phyloP scores from a whole-genome alignment of 208 protist genomes.

The Leishmania tarentolae region DNA sequence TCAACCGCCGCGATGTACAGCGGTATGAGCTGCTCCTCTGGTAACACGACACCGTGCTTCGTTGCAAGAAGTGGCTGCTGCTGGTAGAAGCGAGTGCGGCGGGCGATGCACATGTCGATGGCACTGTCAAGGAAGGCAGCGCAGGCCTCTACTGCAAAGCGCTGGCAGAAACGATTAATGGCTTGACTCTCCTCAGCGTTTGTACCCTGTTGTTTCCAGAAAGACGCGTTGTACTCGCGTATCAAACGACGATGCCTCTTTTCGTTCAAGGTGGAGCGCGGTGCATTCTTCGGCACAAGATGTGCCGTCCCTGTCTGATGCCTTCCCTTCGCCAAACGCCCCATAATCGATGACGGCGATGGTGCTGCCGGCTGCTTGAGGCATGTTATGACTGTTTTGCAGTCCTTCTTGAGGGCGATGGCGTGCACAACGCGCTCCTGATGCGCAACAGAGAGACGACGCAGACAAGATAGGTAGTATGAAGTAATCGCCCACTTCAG shows the following conservation, averaged over 20 bases:
- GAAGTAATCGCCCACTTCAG: conserved; percentile 42
- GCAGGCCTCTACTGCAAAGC: conserved; percentile 46
- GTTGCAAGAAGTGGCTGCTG: conserved; percentile 44
- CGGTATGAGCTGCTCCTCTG: conserved; percentile 40
- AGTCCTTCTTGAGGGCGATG: conserved; percentile 30
- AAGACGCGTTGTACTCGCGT: neutral
- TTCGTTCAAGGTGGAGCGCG: neutral
- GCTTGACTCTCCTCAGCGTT: conserved; percentile 15
- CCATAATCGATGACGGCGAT: conserved; percentile 2
- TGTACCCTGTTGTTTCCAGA: neutral
- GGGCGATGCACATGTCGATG: conserved; percentile 33
- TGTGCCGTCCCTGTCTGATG: neutral
- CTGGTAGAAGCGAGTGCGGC: conserved; percentile 40
- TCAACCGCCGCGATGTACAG: conserved; percentile 45
- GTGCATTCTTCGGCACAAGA: conserved; percentile 8
- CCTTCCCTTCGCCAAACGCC: neutral
- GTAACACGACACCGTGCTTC: conserved; percentile 31
- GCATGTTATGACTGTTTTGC: conserved; percentile 44
- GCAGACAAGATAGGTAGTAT: conserved; percentile 47
- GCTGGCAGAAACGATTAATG: conserved; percentile 32
- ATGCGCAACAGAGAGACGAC: conserved; percentile 37
- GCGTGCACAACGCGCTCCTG: conserved; percentile 48
- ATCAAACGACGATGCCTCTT: conserved; percentile 8
- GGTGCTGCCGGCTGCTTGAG: conserved; percentile 31
- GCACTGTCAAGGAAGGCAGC: conserved; percentile 58